Evolutionary conservation across 306 rosid species (phyloP).

Genomic region (Vachellia collinsii): DNA sequence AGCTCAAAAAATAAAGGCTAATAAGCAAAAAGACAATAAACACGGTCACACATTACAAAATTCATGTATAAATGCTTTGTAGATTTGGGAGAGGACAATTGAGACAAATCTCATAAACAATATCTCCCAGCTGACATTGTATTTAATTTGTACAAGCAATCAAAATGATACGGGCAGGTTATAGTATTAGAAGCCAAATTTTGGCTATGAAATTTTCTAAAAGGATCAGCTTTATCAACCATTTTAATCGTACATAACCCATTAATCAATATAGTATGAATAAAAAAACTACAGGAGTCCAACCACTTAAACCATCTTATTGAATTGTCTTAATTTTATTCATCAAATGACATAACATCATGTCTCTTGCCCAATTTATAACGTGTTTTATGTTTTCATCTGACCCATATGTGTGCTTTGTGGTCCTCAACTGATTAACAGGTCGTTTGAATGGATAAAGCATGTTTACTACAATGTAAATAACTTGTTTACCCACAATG

Average conservation of each 20-base stretch:
- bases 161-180: neutral
- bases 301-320: neutral
- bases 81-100: too few relatives aligned
- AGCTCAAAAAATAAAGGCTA: too few relatives aligned
- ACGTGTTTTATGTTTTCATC: neutral
- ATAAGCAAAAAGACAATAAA: too few relatives aligned
- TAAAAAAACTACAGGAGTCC: neutral
- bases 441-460: neutral
- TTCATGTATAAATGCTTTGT: too few relatives aligned
- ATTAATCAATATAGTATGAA: neutral
- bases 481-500: neutral
- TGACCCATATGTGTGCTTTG: neutral
- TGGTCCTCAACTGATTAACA: neutral
- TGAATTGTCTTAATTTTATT: neutral
- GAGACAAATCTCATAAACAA: too few relatives aligned
- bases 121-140: neutral
- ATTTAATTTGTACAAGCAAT: neutral
- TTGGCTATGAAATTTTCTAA: neutral
- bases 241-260: neutral
- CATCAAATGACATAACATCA: neutral
- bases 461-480: neutral
- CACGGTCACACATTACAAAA: too few relatives aligned
- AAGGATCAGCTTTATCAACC: neutral
- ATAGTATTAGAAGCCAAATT: neutral
- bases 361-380: neutral